phyloP scores from a whole-genome alignment of 768 basidiomycete genomes.

The Podaxis sp. region DNA sequence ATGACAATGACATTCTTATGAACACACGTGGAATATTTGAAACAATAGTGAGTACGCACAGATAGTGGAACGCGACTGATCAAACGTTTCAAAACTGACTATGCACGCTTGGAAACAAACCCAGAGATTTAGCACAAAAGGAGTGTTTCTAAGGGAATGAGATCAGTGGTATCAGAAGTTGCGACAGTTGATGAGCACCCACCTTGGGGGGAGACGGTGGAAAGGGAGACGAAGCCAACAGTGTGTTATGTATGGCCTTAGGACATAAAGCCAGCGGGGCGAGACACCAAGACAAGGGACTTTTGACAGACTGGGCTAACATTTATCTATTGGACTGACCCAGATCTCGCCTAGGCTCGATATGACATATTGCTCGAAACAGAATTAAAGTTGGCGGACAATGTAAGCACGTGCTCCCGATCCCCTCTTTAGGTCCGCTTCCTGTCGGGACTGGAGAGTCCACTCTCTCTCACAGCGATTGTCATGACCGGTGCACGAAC shows the following conservation, averaged over 20 bases:
- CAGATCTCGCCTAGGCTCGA: conserved; percentile 10
- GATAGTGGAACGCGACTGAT: background rate
- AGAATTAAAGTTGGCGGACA: conserved; percentile 4
- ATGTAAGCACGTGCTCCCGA: background rate
- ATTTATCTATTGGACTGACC: conserved; percentile 6
- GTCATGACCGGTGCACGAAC: background rate
- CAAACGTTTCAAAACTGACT: conserved; percentile 1
- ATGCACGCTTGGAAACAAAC: background rate
- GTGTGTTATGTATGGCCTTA: background rate
- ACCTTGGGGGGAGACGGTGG: background rate
- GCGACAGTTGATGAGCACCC: background rate
- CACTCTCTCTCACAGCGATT: background rate
- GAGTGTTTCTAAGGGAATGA: conserved; percentile 2
- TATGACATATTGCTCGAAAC: conserved; percentile 10
- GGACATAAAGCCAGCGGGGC: conserved; percentile 4
- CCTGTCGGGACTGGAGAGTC: no score
- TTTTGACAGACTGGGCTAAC: background rate
- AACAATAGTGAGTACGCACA: background rate
- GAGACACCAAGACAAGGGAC: background rate
- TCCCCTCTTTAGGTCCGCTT: background rate
- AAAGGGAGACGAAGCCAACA: background rate
- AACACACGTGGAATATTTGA: background rate
- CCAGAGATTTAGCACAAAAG: background rate
- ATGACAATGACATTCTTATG: background rate
- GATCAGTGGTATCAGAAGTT: background rate